Evolutionary conservation across 2,329 filamentous ascomycete species (phyloP), one percentile per base, ranked within the genome.

Genomic region (Colletotrichum sp.): DNA sequence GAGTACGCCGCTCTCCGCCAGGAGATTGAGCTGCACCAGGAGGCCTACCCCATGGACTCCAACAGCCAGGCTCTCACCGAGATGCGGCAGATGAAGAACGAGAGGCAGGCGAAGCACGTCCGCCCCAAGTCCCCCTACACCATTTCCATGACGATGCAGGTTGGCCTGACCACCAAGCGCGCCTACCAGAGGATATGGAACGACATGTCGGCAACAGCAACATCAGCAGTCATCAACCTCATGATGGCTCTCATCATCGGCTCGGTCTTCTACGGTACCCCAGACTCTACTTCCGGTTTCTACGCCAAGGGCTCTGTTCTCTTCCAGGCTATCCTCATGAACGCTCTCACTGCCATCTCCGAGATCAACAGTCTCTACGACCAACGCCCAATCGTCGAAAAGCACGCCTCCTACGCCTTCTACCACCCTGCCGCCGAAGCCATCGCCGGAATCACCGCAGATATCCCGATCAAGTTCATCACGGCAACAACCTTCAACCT

Each of bases 241-340:
- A 77, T 92, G 76, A 86, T 92, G 81, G 87, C 90, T 31, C 84
- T 93, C 33, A 91, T 93, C 72, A 86, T 93, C 57, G 91, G 90
- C 21, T 90, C 88, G 2, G 86, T 92, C 66, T 93, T 91, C 79
- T 93, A 84, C 77, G 86, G 86, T 4, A 86, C 86, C 0, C 86
- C 87, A 0, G 76, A 87, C 15, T 85, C 86, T 1, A 89, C 90
- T 0, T 82, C 80, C 5, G 86, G 87, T 0, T 90, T 92, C 80
- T 88, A 86, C 75, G 82, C 87, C 2, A 88, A 87, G 63, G 90
- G 90, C 12, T 87, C 89, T 0, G 85, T 90, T 4, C 81, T 93
- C 11, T 93, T 93, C 83, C 87, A 92, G 75, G 89, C 90, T 3
- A 81, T 92, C 29, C 81, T 93, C 4, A 84, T 92, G 76, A 92